A percentile compares a stretch with the other conserved stretches of the same genome.
phyloP scores from a whole-genome alignment of 352 stramenopile genomes.

The Globisporangium abappressorium region DNA sequence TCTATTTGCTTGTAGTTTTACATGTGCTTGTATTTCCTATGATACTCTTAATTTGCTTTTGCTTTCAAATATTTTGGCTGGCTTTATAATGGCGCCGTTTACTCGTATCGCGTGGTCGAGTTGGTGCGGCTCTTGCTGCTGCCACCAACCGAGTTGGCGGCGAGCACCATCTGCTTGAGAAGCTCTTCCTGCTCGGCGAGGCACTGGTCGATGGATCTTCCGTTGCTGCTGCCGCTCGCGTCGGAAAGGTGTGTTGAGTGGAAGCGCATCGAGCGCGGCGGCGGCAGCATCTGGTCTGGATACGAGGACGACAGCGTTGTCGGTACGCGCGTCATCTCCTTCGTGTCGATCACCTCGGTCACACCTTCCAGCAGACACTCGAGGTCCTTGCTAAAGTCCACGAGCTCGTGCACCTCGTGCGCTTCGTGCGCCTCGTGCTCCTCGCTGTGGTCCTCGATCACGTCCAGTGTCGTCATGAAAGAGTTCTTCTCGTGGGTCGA shows the following conservation, averaged over 20 bases:
- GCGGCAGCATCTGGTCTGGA: background rate
- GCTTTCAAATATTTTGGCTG: background rate
- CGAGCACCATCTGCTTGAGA: slow-evolving; percentile 25
- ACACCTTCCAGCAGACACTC: slow-evolving; percentile 23
- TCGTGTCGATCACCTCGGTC: slow-evolving; percentile 51
- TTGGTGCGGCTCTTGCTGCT: slow-evolving; percentile 5
- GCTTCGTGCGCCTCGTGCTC: background rate
- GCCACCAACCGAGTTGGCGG: background rate
- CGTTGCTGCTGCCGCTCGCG: background rate
- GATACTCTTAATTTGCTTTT: slow-evolving; percentile 3
- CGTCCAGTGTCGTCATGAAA: slow-evolving; percentile 42
- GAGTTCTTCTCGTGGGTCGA: slow-evolving; percentile 27
- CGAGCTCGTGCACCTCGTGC: slow-evolving; percentile 21
- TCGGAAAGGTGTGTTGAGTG: background rate
- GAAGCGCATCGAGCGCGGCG: background rate
- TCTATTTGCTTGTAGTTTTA: background rate
- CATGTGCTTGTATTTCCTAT: slow-evolving; percentile 1
- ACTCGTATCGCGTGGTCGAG: slow-evolving; percentile 2
- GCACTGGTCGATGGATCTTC: slow-evolving; percentile 21
- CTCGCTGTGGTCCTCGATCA: slow-evolving; percentile 43
- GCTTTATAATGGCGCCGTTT: background rate
- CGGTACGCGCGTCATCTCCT: slow-evolving; percentile 32
- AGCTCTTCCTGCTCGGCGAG: slow-evolving; percentile 31
- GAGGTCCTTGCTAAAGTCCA: slow-evolving; percentile 26
- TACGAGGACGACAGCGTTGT: background rate